Conservation (phyloP, 2,329 filamentous ascomycete species). For the Blastomyces gilchristii region DNA sequence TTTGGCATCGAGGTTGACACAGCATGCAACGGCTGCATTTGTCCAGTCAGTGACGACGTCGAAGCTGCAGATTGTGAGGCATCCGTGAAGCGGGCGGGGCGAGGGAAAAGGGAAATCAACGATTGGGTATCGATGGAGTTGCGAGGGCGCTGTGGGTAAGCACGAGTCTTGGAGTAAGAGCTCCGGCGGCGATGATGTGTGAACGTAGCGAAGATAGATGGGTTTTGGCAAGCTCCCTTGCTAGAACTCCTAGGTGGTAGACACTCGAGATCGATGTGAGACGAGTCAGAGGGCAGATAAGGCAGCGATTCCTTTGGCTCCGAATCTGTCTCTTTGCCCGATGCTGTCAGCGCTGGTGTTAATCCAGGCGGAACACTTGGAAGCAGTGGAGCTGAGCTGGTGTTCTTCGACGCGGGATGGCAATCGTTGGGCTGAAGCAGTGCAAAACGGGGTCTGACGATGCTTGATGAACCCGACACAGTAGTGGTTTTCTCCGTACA, state of each 20-base stretch:
- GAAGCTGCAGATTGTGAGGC: neutral
- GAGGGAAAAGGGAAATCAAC: constrained; percentile 5
- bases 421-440: neutral
- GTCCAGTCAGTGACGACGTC: neutral
- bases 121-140: neutral
- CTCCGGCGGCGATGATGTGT: constrained; percentile 1
- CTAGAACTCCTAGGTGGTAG: constrained; percentile 15
- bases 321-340: neutral
- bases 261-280: constrained; percentile 15
- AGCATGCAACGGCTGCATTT: neutral
- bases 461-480: neutral
- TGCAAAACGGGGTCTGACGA: neutral
- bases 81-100: neutral
- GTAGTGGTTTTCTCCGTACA: neutral
- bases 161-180: neutral
- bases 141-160: neutral
- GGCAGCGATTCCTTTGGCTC: constrained; percentile 1
- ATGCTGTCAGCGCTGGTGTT: neutral
- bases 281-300: constrained; percentile 4
- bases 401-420: neutral
- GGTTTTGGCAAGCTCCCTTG: constrained; percentile 16
- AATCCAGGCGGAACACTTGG: neutral
- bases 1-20: neutral
- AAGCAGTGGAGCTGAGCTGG: neutral
- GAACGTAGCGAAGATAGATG: constrained; percentile 7